A percentile compares a stretch with the other conserved stretches of the same genome.
These are phyloP conservation scores for Haematococcus lacustris DNA, from an alignment of 139 green algal genomes.

Conservation along the genomic window DNA sequence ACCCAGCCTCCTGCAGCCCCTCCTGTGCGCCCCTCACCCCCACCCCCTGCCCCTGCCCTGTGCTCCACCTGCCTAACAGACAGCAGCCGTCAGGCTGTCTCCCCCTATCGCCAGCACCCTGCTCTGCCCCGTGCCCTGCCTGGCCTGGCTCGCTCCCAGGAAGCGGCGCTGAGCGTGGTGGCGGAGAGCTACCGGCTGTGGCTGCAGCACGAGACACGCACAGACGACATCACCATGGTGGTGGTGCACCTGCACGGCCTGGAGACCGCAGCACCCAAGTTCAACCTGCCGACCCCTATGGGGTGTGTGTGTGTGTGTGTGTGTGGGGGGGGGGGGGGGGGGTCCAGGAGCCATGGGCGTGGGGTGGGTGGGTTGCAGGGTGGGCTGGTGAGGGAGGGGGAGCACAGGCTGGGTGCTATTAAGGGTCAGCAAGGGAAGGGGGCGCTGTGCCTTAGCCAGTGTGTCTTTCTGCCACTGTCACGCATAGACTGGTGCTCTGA, in stretches of 20 bases:
- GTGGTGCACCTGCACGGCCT: constrained; percentile 61
- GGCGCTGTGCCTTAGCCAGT: no score
- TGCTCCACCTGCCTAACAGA: no score
- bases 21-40: no score
- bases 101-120: neutral
- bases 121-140: no score
- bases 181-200: constrained; percentile 79
- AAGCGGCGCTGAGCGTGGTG: constrained; percentile 67
- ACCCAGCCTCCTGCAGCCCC: no score
- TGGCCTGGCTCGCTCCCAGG: no score
- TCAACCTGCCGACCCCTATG: constrained; percentile 22
- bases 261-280: constrained; percentile 29
- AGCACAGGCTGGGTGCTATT: neutral
- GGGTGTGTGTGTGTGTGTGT: constrained; percentile 19
- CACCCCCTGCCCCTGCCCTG: no score
- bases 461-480: no score
- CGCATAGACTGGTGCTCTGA: no score
- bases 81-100: neutral
- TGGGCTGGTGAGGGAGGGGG: neutral
- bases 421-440: no score
- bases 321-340: neutral
- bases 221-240: constrained; percentile 92
- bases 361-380: neutral
- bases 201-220: constrained; percentile 85
- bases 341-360: neutral